These are phyloP conservation scores for Mortierella sp. DNA, from an alignment of 371 early-diverging fungal genomes.

Conservation along the genomic window DNA sequence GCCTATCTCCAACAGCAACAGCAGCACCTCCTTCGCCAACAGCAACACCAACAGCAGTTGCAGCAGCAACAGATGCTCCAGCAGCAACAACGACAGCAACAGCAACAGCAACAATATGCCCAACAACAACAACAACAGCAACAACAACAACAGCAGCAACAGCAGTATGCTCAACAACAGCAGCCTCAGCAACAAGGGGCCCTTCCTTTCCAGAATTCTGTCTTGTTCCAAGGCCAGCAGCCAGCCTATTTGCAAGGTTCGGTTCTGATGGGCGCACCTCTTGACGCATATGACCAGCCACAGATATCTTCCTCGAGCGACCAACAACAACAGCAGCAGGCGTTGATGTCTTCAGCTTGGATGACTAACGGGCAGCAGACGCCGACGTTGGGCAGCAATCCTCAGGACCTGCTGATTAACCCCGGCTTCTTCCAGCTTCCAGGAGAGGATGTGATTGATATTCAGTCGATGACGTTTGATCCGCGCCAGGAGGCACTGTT, in stretches of 20 bases:
- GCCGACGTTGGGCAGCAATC: not conserved
- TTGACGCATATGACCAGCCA: constrained; percentile 1
- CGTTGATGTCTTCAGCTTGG: constrained; percentile 7
- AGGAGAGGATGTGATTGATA: constrained; percentile 32
- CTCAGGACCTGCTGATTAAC: not conserved
- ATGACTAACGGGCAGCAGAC: constrained; percentile 2
- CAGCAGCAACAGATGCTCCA: constrained; percentile 20
- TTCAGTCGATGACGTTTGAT: constrained; percentile 32
- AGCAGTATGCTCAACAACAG: constrained; percentile 9
- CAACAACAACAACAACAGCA: constrained; percentile 29
- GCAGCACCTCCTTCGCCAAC: constrained; percentile 16
- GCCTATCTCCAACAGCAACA: constrained; percentile 23
- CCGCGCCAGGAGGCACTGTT: constrained; percentile 36
- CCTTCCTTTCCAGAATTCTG: constrained; percentile 22
- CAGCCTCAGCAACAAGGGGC: constrained; percentile 12
- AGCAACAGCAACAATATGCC: not conserved
- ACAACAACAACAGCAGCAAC: not conserved
- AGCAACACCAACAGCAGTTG: constrained; percentile 14
- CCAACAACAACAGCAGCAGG: constrained; percentile 15
- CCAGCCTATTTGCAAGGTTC: constrained; percentile 16
- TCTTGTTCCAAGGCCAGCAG: constrained; percentile 38
- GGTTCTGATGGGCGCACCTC: not conserved
- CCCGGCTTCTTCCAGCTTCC: not conserved
- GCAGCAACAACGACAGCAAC: not conserved
- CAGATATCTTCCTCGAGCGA: not conserved